Evolutionary conservation across 768 basidiomycete species (phyloP), one percentile per base, ranked within the genome.

Genomic region (Tephrocybe sp.): DNA sequence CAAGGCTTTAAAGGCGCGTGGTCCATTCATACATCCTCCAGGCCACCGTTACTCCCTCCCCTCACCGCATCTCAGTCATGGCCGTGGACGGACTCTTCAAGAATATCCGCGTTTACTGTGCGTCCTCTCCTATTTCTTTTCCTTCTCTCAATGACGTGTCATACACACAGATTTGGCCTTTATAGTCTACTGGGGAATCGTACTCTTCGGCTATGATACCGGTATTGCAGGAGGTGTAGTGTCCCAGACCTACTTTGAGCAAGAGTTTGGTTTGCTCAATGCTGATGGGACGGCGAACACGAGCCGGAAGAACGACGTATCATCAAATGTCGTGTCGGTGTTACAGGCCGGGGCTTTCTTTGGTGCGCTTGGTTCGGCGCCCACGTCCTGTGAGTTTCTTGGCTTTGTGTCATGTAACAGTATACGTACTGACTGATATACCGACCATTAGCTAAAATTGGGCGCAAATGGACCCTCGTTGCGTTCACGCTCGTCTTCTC

Each of bases 341-440:
- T 75, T 94, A 9, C 92, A 93, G 62, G 89, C 84, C 4, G 90
- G 90, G 9, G 89, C 89, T 1, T 92, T 93, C 76, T 93, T 93
- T 60, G 92, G 92, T 49, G 89, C 91, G 12, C 64, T 95, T 5
- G 77, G 78, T 9, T 85, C 83, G 55, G 86, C 86, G 1, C 86
- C 85, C 0, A 60, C 87, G 35, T 87, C 87, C 9, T 69, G 88
- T 89, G 50, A 42, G 74, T 69, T 8, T 21, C 15, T 35, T n/a
- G 22, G 40, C 36, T 13, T 22, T 25, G n/a, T 18, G 18, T 5
- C 4, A 12, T 37, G 9, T n/a, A 16, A 19, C 7, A 30, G 28
- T 12, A 12, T 37, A 12, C 6, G 21, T 19, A 37, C 18, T 21
- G 5, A 37, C 18, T 3, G 5, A 19, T n/a, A 9, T 43, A 24